Conservation (phyloP, 192 early-diverging fungal species). For the Spizellomyces sp. region DNA sequence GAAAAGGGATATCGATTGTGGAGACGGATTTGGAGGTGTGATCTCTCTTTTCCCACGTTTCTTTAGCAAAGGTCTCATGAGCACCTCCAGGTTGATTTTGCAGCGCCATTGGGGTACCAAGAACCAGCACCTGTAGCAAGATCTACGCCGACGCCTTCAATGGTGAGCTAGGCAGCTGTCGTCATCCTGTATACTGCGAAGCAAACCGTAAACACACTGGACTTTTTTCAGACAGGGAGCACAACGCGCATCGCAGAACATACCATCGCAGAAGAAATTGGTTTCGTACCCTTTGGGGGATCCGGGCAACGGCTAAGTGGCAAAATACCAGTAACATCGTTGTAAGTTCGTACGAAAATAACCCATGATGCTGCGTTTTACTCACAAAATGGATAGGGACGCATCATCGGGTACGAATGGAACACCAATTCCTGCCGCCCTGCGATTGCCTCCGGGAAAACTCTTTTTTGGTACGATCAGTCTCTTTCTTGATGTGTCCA, state of each 20-base stretch:
- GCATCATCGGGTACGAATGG: neutral
- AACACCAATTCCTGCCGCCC: slow-evolving; percentile 58
- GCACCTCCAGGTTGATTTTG: slow-evolving; percentile 77
- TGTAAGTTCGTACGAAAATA: neutral
- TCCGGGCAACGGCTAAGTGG: slow-evolving; percentile 53
- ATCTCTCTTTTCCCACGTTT: neutral
- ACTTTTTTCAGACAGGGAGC: slow-evolving; percentile 23
- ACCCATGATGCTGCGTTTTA: neutral
- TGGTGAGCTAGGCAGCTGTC: slow-evolving; percentile 15
- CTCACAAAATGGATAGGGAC: neutral
- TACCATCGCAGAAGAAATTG: slow-evolving; percentile 34
- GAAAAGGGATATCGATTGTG: slow-evolving; percentile 86
- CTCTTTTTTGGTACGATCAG: slow-evolving; percentile 74
- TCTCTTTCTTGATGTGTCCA: slow-evolving; percentile 53
- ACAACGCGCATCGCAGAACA: slow-evolving; percentile 48
- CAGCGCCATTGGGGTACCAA: slow-evolving; percentile 91
- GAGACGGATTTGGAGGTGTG: slow-evolving; percentile 93
- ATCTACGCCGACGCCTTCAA: slow-evolving; percentile 19
- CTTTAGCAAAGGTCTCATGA: slow-evolving; percentile 20
- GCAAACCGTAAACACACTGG: neutral
- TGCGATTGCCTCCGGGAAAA: slow-evolving; percentile 82
- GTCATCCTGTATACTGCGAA: neutral
- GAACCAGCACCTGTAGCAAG: slow-evolving; percentile 66
- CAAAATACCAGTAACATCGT: slow-evolving; percentile 23
- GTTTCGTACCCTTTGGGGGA: slow-evolving; percentile 52